phyloP scores from a whole-genome alignment of 495 filamentous ascomycete species.

The Cercophora samala region DNA sequence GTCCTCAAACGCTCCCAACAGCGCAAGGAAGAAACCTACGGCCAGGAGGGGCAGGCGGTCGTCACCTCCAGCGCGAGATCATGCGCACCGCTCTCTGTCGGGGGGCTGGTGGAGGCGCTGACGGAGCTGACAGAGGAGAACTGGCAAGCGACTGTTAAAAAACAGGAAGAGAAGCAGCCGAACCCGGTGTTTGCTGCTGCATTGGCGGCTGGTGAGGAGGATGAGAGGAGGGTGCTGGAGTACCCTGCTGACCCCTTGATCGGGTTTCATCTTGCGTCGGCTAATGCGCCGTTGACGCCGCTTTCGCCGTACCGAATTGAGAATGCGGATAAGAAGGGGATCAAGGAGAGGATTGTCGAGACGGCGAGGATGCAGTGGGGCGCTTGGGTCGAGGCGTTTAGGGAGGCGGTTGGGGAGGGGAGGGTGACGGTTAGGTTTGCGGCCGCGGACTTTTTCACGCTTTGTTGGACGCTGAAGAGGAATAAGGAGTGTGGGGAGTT shows the following conservation, averaged over 20 bases:
- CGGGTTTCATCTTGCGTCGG: slow-evolving; percentile 44
- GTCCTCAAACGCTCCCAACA: neutral
- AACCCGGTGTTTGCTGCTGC: slow-evolving; percentile 38
- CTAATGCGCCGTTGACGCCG: slow-evolving; percentile 24
- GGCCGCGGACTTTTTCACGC: slow-evolving; percentile 41
- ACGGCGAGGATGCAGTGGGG: slow-evolving; percentile 33
- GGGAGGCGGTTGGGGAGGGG: slow-evolving; percentile 9
- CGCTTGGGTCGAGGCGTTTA: slow-evolving; percentile 36
- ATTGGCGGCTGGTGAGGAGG: slow-evolving; percentile 1
- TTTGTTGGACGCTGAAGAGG: slow-evolving; percentile 48
- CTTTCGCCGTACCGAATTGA: slow-evolving; percentile 14
- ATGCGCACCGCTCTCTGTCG: slow-evolving; percentile 11
- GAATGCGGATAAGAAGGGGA: neutral
- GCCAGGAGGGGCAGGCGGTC: slow-evolving; percentile 6
- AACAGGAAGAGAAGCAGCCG: neutral
- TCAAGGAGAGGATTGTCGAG: slow-evolving; percentile 9
- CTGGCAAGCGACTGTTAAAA: slow-evolving; percentile 39
- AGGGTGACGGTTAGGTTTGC: slow-evolving; percentile 44
- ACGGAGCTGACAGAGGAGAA: slow-evolving; percentile 27
- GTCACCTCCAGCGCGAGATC: slow-evolving; percentile 9
- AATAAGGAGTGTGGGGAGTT: slow-evolving; percentile 17
- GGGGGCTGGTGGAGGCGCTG: slow-evolving; percentile 23
- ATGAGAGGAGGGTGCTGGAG: slow-evolving; percentile 26
- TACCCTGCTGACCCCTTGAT: slow-evolving; percentile 45
- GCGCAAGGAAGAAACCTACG: slow-evolving; percentile 23